These are phyloP conservation scores for Cicer arietinum DNA, from an alignment of 306 rosid genomes.

Conservation along the genomic window DNA sequence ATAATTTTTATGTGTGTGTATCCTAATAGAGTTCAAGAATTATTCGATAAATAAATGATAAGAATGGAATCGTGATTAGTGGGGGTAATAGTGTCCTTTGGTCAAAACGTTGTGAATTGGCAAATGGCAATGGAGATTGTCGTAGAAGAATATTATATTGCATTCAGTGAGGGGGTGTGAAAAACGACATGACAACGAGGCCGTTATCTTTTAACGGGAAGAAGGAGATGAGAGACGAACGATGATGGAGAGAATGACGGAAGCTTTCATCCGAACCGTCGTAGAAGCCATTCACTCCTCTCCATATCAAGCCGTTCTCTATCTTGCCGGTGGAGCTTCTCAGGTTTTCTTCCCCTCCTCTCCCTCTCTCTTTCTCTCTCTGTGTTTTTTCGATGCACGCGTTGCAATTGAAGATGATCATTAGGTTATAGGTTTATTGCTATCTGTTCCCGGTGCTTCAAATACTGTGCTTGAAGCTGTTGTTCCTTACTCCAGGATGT, in stretches of 20 bases:
- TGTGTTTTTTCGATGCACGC: not conserved
- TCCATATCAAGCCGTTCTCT: slow-evolving; percentile 73
- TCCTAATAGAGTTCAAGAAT: no score
- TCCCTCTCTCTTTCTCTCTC: not conserved
- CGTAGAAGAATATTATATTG: slow-evolving; percentile 5
- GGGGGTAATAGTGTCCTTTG: no score
- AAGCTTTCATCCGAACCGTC: slow-evolving; percentile 50
- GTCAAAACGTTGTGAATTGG: not conserved
- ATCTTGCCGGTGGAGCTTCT: slow-evolving; percentile 85
- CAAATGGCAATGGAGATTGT: not conserved
- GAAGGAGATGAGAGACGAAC: not conserved
- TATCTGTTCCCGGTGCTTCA: slow-evolving; percentile 86
- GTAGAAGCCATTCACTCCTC: slow-evolving; percentile 77
- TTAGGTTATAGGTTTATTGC: slow-evolving; percentile 69
- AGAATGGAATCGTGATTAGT: no score
- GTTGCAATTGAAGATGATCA: not conserved
- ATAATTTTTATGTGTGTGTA: no score
- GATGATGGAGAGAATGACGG: slow-evolving; percentile 51
- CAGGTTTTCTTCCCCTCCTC: slow-evolving; percentile 50
- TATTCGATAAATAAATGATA: no score
- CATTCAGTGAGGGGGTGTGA: not conserved
- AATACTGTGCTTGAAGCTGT: slow-evolving; percentile 79
- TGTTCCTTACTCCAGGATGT: slow-evolving; percentile 81
- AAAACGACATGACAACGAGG: not conserved
- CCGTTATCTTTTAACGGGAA: not conserved